Base-by-base conservation (phyloP, 2,329 filamentous ascomycete species). In the Xylariaceae sp. region DNA sequence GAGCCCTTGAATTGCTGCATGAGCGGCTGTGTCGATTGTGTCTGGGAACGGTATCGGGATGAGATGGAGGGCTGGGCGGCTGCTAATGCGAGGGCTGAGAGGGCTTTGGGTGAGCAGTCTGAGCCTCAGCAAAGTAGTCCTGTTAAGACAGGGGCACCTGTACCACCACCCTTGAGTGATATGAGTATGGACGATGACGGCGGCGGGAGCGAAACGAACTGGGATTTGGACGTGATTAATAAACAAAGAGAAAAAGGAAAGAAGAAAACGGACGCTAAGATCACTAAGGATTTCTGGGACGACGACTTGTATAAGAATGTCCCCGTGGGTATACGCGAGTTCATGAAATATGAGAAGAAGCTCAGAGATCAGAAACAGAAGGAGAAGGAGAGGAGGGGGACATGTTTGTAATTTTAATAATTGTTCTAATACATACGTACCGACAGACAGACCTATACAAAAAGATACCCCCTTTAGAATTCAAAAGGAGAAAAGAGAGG, bases 1-100 rank as follows among this genome's bases (percentile, higher is more conserved):
- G 92, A 98, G 67, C 93, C 93, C 3, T 93, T 97, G 60, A 96
- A 98, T 63, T 98, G 93, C 76, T 98, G 93, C 69, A 98, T 98
- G 93, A 93, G 88, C 61, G 93, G 93, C 3, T 98, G 93, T 64
- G 92, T 95, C 39, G 91, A 97, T 65, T 98, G 93, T 66, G 93
- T 97, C 3, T 97, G 91, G 91, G 91, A 96, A 58, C 75, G 82
- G 42, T 97, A 84, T 67, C 79, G 91, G 7, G 92, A 98, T 55
- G 93, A 97, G 42, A 76, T 97, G 68, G 91, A 97, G 65, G 86
- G 88, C 47, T 97, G 90, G 88, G 85, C 83, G 4, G 70, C 73
- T 12, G 77, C 82, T 47, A 79, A 77, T 27, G 70, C 73, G 4
- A 77, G 85, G 60, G 89, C 88, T 1, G 77, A 83, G 56, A 62